phyloP scores from a whole-genome alignment of 257 asterid species.

The Henckelia pumila region DNA sequence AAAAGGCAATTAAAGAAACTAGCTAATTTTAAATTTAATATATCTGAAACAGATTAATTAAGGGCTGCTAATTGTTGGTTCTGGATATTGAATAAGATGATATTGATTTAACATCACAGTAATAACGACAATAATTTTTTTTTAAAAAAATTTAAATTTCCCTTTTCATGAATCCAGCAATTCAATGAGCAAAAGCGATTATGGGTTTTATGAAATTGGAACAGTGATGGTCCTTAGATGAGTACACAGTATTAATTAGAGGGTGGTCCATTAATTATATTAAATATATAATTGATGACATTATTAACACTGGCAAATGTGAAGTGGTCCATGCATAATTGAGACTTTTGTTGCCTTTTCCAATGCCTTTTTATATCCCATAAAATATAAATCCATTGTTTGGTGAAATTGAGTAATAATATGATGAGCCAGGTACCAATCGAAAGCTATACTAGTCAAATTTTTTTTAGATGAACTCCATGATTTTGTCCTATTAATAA shows the following conservation, averaged over 20 bases:
- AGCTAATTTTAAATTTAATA: no score
- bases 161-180: no score
- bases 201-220: neutral
- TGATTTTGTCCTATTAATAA: neutral
- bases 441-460: neutral
- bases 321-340: neutral
- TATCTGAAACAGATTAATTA: no score
- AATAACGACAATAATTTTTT: no score
- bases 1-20: no score
- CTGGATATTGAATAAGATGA: no score
- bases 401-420: neutral
- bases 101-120: no score
- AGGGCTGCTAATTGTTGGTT: no score
- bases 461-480: neutral
- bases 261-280: neutral
- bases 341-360: neutral
- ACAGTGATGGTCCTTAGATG: neutral
- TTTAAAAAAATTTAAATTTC: no score
- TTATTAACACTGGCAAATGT: neutral
- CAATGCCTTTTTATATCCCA: neutral
- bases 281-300: neutral
- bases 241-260: no score
- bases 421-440: neutral
- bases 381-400: neutral
- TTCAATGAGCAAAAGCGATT: neutral